Evolutionary conservation across 2,329 filamentous ascomycete genomes (phyloP).

Genomic region (Pseudogymnoascus sp.): DNA sequence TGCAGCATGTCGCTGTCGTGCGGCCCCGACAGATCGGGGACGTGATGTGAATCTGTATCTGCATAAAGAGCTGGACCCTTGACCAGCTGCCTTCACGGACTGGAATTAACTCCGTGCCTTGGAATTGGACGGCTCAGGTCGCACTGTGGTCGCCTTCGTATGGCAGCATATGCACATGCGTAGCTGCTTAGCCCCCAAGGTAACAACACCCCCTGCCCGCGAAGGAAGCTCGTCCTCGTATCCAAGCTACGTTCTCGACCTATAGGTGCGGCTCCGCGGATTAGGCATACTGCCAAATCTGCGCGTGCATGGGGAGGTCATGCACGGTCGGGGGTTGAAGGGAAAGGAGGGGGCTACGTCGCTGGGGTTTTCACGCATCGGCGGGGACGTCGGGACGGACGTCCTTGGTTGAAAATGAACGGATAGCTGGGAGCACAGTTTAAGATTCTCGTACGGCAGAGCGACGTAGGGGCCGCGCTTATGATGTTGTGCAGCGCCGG

Average conservation of each 20-base stretch:
- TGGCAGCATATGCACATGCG: neutral
- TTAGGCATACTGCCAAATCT: neutral
- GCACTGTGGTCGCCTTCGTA: neutral
- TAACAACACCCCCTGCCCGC: neutral
- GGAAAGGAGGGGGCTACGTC: neutral
- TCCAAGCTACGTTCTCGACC: neutral
- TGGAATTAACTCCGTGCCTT: neutral
- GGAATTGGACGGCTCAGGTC: neutral
- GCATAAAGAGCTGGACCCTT: neutral
- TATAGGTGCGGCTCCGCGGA: neutral
- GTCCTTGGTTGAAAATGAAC: neutral
- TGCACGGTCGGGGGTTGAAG: neutral
- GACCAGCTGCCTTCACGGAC: neutral
- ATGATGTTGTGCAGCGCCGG: neutral
- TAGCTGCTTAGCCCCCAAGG: neutral
- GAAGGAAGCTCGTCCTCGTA: neutral
- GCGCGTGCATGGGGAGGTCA: neutral
- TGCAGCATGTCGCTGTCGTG: neutral
- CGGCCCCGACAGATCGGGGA: neutral
- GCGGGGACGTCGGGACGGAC: neutral
- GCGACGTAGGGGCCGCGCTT: neutral
- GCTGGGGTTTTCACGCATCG: neutral
- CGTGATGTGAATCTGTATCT: neutral
- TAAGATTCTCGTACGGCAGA: neutral
- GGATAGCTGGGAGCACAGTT: neutral